Percentiles rank a stretch among this genome's conserved stretches.
Evolutionary conservation across 495 filamentous ascomycete genomes (phyloP).

Genomic region (Lasiosphaeris hirsuta): DNA sequence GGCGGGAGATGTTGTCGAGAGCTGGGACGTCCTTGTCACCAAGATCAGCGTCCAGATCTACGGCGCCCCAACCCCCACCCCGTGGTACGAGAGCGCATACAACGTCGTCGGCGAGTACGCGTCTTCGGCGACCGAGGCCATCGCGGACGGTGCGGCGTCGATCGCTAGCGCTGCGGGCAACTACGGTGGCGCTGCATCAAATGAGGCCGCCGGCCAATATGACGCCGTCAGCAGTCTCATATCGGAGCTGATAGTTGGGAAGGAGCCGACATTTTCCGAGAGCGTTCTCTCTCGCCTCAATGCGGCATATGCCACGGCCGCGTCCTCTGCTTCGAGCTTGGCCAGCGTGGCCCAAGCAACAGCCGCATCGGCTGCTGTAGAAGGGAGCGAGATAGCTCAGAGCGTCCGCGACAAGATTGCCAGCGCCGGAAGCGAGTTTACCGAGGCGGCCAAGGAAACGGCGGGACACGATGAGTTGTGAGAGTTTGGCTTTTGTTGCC

Average conservation of each 20-base stretch:
- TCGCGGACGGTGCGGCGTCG: slow-evolving; percentile 33
- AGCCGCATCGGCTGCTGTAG: slow-evolving; percentile 11
- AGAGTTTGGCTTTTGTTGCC: background rate
- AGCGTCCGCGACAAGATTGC: slow-evolving; percentile 32
- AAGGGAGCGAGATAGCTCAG: slow-evolving; percentile 26
- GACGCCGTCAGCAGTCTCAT: slow-evolving; percentile 68
- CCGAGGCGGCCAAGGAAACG: slow-evolving; percentile 49
- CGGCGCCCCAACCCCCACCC: slow-evolving; percentile 61
- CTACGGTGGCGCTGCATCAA: slow-evolving; percentile 53
- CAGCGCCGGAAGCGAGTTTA: slow-evolving; percentile 36
- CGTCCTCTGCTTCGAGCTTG: slow-evolving; percentile 32
- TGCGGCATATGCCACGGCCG: slow-evolving; percentile 50
- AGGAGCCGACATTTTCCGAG: slow-evolving; percentile 79
- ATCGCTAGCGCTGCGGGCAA: slow-evolving; percentile 51
- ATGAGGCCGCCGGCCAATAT: slow-evolving; percentile 57
- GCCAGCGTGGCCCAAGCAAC: slow-evolving; percentile 38
- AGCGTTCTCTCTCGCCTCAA: slow-evolving; percentile 69
- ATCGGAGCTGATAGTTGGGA: slow-evolving; percentile 71
- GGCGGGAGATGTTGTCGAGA: slow-evolving; percentile 44
- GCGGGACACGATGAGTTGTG: slow-evolving; percentile 55
- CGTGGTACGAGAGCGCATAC: slow-evolving; percentile 50
- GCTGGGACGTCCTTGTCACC: slow-evolving; percentile 64
- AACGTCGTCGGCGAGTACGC: slow-evolving; percentile 29
- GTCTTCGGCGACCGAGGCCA: slow-evolving; percentile 27
- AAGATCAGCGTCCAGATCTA: slow-evolving; percentile 70